Conservation (phyloP, 2,329 filamentous ascomycete species). For the Pseudopithomyces chartarum region DNA sequence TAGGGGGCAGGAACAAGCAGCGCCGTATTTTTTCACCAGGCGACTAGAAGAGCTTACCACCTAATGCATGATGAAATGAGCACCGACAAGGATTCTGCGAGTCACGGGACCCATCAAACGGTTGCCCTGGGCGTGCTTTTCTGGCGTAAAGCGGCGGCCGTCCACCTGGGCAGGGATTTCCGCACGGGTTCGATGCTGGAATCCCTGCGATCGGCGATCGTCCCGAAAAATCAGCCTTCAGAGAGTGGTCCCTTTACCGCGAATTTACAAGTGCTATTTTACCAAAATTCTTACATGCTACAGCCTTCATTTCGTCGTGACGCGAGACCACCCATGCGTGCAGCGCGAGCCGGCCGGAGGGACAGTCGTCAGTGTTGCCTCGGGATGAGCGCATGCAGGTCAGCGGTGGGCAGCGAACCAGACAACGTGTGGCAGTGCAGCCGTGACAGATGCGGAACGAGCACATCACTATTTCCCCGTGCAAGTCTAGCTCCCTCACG, state of each 20-base stretch:
- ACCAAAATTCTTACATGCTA: too few species aligned
- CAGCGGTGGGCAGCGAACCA: constrained; percentile 4
- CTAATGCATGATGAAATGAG: constrained; percentile 4
- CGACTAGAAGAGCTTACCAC: constrained; percentile 6
- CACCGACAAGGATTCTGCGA: not conserved
- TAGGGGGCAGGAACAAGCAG: not conserved
- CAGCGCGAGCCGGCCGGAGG: too few species aligned
- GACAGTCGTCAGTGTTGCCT: not conserved
- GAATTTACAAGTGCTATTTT: not conserved
- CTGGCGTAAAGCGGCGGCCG: not conserved
- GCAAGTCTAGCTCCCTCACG: constrained; percentile 8
- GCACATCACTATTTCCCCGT: not conserved
- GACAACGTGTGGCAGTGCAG: constrained; percentile 17
- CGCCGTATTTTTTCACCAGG: not conserved
- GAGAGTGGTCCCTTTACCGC: not conserved
- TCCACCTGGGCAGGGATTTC: not conserved
- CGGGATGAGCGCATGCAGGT: constrained; percentile 3
- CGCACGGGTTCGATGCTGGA: constrained; percentile 11
- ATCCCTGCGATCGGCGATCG: constrained; percentile 9
- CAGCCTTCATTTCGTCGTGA: too few species aligned
- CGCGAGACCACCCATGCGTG: too few species aligned
- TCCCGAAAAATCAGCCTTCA: not conserved
- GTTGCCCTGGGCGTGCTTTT: constrained; percentile 7
- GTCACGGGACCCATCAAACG: constrained; percentile 8
- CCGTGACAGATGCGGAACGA: not conserved